Evolutionary conservation across 139 green algal species (phyloP).

Genomic region (Chlorella ohadii): DNA sequence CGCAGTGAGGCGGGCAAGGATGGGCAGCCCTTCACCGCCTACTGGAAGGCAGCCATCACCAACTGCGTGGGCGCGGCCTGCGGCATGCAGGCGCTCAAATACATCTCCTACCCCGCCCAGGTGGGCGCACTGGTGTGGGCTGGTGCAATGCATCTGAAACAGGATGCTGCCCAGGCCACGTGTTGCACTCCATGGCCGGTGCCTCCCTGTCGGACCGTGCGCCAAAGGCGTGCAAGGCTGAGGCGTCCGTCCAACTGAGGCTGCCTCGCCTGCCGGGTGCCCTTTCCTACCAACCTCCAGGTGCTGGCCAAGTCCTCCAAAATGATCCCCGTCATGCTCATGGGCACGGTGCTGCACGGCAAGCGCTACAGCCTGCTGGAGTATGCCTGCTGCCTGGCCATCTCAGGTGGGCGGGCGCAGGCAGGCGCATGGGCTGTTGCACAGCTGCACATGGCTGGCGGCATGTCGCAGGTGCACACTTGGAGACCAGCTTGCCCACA

Average conservation of each 20-base stretch:
- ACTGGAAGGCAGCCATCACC: slow-evolving; percentile 84
- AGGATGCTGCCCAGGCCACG: too few species aligned
- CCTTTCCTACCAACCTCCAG: slow-evolving; percentile 47
- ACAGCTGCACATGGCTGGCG: too few species aligned
- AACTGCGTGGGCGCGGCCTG: slow-evolving; percentile 92
- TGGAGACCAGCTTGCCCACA: too few species aligned
- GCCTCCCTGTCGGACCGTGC: too few species aligned
- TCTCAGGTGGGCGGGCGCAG: slow-evolving; percentile 68
- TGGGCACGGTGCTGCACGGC: slow-evolving; percentile 87
- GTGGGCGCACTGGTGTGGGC: slow-evolving; percentile 37
- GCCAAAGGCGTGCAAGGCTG: too few species aligned
- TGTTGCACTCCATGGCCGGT: too few species aligned
- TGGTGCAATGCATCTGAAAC: too few species aligned
- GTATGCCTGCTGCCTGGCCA: slow-evolving; percentile 88
- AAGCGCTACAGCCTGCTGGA: slow-evolving; percentile 86
- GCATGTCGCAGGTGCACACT: too few species aligned
- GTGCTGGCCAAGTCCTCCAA: slow-evolving; percentile 98
- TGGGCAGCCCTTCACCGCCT: slow-evolving; percentile 65
- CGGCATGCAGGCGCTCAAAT: slow-evolving; percentile 92
- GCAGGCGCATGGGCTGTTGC: too few species aligned
- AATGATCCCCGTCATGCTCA: slow-evolving; percentile 97
- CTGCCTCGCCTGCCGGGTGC: too few species aligned
- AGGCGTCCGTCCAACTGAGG: too few species aligned
- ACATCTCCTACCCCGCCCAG: slow-evolving; percentile 95
- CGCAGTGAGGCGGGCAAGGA: slow-evolving; percentile 20